Evolutionary conservation across 108 stramenopile genomes (phyloP).

Genomic region (Epithemia pelagica): DNA sequence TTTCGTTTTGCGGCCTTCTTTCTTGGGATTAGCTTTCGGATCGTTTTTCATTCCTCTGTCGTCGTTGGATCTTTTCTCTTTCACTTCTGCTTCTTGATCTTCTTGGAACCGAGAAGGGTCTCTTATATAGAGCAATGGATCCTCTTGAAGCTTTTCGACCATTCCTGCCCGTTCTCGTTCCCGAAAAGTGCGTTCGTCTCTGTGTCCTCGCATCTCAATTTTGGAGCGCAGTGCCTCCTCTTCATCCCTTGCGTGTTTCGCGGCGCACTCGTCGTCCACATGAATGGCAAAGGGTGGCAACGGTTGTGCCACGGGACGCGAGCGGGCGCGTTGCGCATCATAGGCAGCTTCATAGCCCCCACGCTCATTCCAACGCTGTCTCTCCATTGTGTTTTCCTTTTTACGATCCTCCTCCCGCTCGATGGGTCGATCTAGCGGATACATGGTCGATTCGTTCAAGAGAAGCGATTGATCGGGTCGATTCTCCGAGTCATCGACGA

Average conservation of each 20-base stretch:
- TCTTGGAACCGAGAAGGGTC: constrained; percentile 46
- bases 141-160: constrained; percentile 58
- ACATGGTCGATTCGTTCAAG: constrained; percentile 23
- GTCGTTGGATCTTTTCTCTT: background rate
- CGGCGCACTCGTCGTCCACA: constrained; percentile 70
- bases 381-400: constrained; percentile 62
- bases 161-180: constrained; percentile 33
- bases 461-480: constrained; percentile 15
- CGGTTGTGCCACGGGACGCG: constrained; percentile 11
- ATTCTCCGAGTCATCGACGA: constrained; percentile 46
- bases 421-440: constrained; percentile 23
- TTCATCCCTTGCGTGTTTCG: constrained; percentile 19
- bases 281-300: constrained; percentile 62
- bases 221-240: constrained; percentile 16
- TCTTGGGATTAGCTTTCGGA: background rate
- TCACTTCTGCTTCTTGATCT: constrained; percentile 8
- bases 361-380: constrained; percentile 76
- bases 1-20: constrained; percentile 7
- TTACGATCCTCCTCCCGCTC: constrained; percentile 48
- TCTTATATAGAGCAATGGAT: constrained; percentile 68
- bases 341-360: constrained; percentile 23
- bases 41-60: background rate
- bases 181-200: constrained; percentile 66
- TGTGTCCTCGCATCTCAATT: constrained; percentile 19
- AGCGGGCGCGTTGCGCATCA: constrained; percentile 9